These are phyloP conservation scores for Isoetes taiwanensis DNA, from an alignment of 75 land plant genomes.

Conservation along the genomic window DNA sequence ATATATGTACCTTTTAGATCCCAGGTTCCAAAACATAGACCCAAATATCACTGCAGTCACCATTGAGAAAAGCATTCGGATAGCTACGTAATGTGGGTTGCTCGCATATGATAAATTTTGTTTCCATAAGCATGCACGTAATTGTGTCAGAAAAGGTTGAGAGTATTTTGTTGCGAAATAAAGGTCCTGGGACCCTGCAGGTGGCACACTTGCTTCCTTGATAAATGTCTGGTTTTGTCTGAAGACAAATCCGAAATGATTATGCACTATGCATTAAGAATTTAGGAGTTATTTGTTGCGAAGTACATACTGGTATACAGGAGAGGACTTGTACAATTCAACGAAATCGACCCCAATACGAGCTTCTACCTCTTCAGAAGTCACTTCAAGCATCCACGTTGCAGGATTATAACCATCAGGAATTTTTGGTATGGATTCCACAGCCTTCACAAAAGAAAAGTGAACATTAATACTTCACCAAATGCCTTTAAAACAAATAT, in stretches of 20 bases:
- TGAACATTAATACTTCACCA: neutral
- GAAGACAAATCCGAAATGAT: neutral
- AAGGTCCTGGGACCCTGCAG: neutral
- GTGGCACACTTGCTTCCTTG: neutral
- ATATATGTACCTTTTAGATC: neutral
- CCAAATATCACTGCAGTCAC: neutral
- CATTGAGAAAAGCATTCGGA: neutral
- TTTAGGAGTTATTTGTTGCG: neutral
- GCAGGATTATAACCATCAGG: conserved; percentile 65
- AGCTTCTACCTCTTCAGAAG: neutral
- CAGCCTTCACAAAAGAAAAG: neutral
- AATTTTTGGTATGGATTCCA: conserved; percentile 18
- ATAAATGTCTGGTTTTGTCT: neutral
- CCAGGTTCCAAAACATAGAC: conserved; percentile 1
- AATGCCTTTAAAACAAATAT: neutral
- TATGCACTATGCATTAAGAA: neutral
- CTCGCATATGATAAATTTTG: neutral
- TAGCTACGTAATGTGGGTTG: neutral
- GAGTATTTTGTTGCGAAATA: neutral
- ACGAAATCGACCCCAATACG: conserved; percentile 1
- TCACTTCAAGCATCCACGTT: conserved; percentile 88
- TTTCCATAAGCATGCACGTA: neutral
- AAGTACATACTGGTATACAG: neutral
- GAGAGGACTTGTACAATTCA: neutral
- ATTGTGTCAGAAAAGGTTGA: neutral